These are phyloP conservation scores for Venturia pyrina DNA, from an alignment of 2,329 filamentous ascomycete genomes.

Conservation along the genomic window DNA sequence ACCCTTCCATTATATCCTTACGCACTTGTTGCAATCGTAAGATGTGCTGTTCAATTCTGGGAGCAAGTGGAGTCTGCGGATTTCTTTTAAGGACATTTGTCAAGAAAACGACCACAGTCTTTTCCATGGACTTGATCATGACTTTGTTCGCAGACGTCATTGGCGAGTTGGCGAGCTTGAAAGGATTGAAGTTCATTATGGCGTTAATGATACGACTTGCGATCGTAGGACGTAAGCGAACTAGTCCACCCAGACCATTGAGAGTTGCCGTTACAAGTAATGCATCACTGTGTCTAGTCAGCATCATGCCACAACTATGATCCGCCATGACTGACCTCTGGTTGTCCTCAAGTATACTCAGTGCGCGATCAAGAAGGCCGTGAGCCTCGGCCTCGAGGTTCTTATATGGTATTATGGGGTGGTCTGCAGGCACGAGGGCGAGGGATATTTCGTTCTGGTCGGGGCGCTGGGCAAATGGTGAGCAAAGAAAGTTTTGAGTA, in stretches of 20 bases:
- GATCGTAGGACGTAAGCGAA: constrained; percentile 70
- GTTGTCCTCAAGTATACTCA: constrained; percentile 77
- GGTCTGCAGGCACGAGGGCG: constrained; percentile 72
- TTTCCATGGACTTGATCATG: constrained; percentile 86
- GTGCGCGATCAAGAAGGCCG: constrained; percentile 78
- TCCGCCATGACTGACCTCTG: constrained; percentile 52
- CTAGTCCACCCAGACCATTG: constrained; percentile 74
- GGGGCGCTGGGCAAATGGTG: constrained; percentile 44
- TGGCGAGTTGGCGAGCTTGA: constrained; percentile 66
- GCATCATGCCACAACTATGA: neutral
- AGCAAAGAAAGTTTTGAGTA: neutral
- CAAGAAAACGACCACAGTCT: constrained; percentile 76
- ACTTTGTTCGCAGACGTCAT: constrained; percentile 73
- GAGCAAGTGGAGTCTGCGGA: constrained; percentile 63
- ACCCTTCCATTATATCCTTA: constrained; percentile 69
- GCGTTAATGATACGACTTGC: constrained; percentile 78
- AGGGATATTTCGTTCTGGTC: constrained; percentile 78
- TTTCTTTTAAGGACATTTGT: constrained; percentile 70
- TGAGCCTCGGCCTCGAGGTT: constrained; percentile 88
- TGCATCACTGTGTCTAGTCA: constrained; percentile 55
- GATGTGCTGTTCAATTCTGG: constrained; percentile 77
- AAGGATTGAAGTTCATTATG: constrained; percentile 82
- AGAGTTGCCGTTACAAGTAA: constrained; percentile 83
- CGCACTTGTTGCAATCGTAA: constrained; percentile 72
- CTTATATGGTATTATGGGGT: constrained; percentile 66